Percentiles rank a stretch among this genome's conserved stretches.
Conservation (phyloP, 768 basidiomycete species). For the Xerocomus spinulosus region DNA sequence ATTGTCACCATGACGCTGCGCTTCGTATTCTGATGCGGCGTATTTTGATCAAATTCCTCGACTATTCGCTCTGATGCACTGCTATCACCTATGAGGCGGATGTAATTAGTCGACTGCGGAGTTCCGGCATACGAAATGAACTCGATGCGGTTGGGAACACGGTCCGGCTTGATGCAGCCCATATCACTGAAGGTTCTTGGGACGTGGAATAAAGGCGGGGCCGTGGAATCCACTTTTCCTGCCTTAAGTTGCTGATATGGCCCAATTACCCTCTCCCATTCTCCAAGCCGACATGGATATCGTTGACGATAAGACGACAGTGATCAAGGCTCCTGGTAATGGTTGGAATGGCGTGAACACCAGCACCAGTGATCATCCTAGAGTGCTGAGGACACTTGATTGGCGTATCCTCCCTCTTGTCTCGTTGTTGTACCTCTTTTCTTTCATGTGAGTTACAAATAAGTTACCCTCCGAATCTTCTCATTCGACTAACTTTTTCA, state of each 20-base stretch:
- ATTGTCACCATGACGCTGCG: no score
- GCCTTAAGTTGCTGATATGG: conserved; percentile 2
- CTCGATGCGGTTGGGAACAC: neutral
- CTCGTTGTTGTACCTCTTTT: conserved; percentile 13
- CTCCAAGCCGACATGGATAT: conserved; percentile 1
- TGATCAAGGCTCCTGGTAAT: neutral
- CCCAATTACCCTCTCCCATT: neutral
- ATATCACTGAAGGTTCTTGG: conserved; percentile 1
- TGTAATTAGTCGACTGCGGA: no score
- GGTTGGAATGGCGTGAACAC: neutral
- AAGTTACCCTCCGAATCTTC: neutral
- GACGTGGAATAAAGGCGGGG: neutral
- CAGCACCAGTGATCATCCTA: conserved; percentile 1
- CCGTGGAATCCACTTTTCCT: neutral
- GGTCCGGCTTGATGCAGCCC: neutral
- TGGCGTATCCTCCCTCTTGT: conserved; percentile 19
- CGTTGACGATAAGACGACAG: neutral
- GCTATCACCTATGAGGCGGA: no score
- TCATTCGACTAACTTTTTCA: neutral
- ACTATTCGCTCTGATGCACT: no score
- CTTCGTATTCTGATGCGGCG: no score
- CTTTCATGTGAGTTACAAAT: conserved; percentile 13
- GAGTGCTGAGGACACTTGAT: conserved; percentile 16
- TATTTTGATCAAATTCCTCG: no score
- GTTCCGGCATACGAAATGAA: no score